Conservation (phyloP, 768 basidiomycete genomes). For the Podaxis mareebaensis region DNA sequence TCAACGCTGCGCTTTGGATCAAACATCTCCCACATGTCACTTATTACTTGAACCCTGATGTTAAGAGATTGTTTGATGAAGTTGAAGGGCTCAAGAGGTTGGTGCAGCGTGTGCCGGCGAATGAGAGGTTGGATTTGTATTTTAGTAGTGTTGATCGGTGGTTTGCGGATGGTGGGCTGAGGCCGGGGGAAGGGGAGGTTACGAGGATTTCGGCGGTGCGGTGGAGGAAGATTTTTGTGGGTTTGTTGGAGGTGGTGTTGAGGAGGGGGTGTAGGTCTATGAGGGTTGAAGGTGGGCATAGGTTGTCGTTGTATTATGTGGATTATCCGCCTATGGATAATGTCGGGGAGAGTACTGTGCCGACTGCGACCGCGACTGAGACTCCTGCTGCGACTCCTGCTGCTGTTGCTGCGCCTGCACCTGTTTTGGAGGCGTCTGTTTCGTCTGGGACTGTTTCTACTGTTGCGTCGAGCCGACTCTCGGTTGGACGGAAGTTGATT, state of each 20-base stretch:
- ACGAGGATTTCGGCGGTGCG: not conserved
- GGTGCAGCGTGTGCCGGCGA: not conserved
- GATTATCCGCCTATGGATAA: not conserved
- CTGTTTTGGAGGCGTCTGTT: not conserved
- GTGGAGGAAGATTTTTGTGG: slow-evolving; percentile 2
- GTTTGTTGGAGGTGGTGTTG: slow-evolving; percentile 1
- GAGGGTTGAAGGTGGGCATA: not conserved
- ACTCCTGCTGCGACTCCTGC: no score
- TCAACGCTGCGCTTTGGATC: slow-evolving; percentile 1
- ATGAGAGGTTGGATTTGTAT: not conserved
- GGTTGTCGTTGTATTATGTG: not conserved
- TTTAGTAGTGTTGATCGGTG: slow-evolving; percentile 5
- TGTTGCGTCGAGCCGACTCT: not conserved
- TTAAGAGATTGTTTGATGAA: not conserved
- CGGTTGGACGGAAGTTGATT: not conserved
- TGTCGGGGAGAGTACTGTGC: no score
- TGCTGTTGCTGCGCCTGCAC: not conserved
- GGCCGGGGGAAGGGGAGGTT: not conserved
- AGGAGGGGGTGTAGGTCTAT: not conserved
- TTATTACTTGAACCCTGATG: slow-evolving; percentile 1
- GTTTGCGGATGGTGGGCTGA: not conserved
- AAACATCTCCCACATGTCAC: not conserved
- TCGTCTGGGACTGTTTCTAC: no score
- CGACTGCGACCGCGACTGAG: no score
- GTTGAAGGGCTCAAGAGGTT: not conserved